Evolutionary conservation across 306 rosid genomes (phyloP).

Genomic region (Astragalus membranaceus): DNA sequence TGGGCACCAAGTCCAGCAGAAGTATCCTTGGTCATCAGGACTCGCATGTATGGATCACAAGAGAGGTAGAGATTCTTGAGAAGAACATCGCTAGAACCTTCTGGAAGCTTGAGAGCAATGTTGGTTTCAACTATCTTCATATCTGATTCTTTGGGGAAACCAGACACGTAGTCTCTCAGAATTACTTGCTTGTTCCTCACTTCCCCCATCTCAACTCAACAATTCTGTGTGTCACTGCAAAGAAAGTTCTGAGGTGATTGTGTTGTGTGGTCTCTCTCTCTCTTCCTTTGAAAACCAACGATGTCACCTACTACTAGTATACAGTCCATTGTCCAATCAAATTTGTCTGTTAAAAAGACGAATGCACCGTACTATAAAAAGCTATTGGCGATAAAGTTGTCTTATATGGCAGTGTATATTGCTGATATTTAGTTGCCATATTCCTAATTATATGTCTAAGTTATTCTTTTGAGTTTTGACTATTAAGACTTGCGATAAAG

Average conservation of each 20-base stretch:
- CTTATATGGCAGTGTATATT: too few relatives aligned
- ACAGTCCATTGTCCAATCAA: too few relatives aligned
- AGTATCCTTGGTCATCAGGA: constrained; percentile 4
- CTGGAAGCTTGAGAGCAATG: constrained; percentile 19
- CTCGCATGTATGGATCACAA: constrained; percentile 47
- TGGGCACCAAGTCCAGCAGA: background rate
- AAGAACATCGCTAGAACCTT: constrained; percentile 31
- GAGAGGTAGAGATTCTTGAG: constrained; percentile 56
- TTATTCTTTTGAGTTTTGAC: too few relatives aligned
- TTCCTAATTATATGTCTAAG: too few relatives aligned
- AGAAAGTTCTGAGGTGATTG: background rate
- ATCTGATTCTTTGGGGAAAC: constrained; percentile 32
- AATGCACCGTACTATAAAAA: too few relatives aligned
- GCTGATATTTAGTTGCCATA: too few relatives aligned
- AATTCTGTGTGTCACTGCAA: background rate
- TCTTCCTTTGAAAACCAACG: too few relatives aligned
- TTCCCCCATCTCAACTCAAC: background rate
- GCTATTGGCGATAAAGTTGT: too few relatives aligned
- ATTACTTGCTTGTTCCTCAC: constrained; percentile 41
- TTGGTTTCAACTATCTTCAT: constrained; percentile 11
- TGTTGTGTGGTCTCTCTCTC: background rate
- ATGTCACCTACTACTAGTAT: too few relatives aligned
- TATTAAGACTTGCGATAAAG: too few relatives aligned
- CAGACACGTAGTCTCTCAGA: constrained; percentile 20
- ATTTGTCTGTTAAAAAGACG: too few relatives aligned